Conservation (phyloP, 2,329 filamentous ascomycete genomes). For the Fonsecaea pedrosoi region DNA sequence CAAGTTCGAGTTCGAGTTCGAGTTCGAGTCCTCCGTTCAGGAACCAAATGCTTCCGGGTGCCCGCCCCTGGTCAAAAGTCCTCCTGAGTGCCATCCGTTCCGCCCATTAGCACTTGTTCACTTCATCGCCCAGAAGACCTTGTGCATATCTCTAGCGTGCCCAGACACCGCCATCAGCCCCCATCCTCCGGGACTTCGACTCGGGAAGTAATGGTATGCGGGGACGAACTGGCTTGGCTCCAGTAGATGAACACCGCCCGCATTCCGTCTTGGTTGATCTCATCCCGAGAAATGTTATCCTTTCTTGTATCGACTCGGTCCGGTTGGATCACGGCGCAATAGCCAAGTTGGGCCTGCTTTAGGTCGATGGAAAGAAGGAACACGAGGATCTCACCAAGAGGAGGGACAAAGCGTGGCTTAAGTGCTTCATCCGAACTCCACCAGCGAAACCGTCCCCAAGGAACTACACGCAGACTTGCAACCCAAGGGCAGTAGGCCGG, state of each 20-base stretch:
- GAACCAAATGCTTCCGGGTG: no score
- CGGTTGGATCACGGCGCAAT: not conserved
- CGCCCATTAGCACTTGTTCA: not conserved
- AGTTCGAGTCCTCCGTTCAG: no score
- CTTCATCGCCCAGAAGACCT: not conserved
- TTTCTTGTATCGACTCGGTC: conserved; percentile 15
- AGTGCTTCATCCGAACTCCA: conserved; percentile 1
- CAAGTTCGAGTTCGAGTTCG: no score
- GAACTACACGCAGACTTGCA: not conserved
- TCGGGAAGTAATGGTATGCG: conserved; percentile 12
- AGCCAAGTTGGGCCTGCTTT: not conserved
- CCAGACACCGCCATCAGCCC: conserved; percentile 12
- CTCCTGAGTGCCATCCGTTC: not conserved
- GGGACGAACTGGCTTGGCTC: conserved; percentile 14
- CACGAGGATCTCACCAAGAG: not conserved
- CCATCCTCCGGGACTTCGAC: conserved; percentile 7
- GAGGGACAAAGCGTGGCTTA: not conserved
- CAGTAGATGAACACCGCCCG: conserved; percentile 1
- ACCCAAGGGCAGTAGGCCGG: not conserved
- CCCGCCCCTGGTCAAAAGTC: not conserved
- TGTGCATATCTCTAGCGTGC: conserved; percentile 12
- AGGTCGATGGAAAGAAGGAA: not conserved
- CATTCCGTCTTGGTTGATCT: not conserved
- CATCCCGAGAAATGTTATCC: not conserved
- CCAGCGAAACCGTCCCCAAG: not conserved